Evolutionary conservation across 2,329 filamentous ascomycete genomes (phyloP), one percentile per base, ranked within the genome.

Genomic region (Calonectria pseudoreteaudii): DNA sequence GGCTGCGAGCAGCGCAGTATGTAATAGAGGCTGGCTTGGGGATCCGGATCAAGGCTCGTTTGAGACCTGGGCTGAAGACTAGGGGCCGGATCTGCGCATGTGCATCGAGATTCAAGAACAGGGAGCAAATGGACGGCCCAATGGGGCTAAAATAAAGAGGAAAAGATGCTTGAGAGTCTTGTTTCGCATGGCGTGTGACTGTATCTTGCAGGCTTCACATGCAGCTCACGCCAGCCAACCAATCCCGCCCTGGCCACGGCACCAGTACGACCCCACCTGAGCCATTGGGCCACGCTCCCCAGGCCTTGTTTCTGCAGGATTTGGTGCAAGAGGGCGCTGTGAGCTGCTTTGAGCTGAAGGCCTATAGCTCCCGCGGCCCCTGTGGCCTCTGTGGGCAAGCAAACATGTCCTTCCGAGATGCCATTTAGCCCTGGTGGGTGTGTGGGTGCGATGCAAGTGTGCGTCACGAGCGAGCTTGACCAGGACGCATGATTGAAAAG

Each of bases 271-370:
- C 71, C 70, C 71, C 71, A 69, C 71, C 52, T 38, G 28, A 41
- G 66, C 70, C 18, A 58, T 68, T 65, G 66, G 70, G 66, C 68
- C 71, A 72, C 71, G 64, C 58, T 44, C 44, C 53, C 64, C 36
- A 58, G 38, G 52, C 30, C 44, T 49, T 11, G 26, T 31, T 56
- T 58, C 60, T 65, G 60, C 60, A 44, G 36, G 38, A 44, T 34
- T 34, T 38, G 31, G 50, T 5, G 56, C 56, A 14, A 3, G 34
- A 60, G 56, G 31, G 36, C 56, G 34, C 56, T 38, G 56, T 60
- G 38, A 18, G 30, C 16, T 60, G 34, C 56, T 38, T n/a, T 60
- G 38, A 18, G 30, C 23, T 60, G n/a, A 6, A 23, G 31, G n/a
- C 56, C 56, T 60, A 60, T 60, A 23, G 44, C 44, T 52, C 23